Evolutionary conservation across 2,329 filamentous ascomycete genomes (phyloP), one percentile per base, ranked within the genome.

Genomic region (Aplosporella prunicola): DNA sequence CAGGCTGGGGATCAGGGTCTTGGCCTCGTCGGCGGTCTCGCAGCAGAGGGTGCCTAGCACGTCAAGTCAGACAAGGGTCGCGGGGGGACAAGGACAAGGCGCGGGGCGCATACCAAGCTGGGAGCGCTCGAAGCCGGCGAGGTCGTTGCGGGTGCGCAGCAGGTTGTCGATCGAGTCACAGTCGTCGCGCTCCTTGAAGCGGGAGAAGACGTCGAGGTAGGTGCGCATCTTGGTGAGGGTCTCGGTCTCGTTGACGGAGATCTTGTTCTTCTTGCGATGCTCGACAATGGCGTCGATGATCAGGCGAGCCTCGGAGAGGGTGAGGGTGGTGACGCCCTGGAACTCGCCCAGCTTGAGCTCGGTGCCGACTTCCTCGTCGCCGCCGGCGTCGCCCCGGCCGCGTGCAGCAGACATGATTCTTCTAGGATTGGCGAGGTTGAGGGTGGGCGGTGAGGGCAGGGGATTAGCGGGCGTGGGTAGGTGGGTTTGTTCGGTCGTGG

Each of bases 181-280:
- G 48, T 91, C 91, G 60, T 93, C 85, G 60, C 89, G 87, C 52
- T 88, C 80, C 66, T 94, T 93, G 73, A 96, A 96, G 23, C 91
- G 83, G 13, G 88, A 82, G 63, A 98, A 98, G 45, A 87, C 79
- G 52, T 94, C 87, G 37, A 96, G 77, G 63, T 98, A 96, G 55
- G 88, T 85, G 47, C 87, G 74, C 17, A 89, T 95, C 61, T 93
- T 88, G 45, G 76, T 78, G 40, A 94, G 72, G 60, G 88, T 87
- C 54, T 41, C 39, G 27, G 39, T 37, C 39, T 40, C 38, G 38
- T 40, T 40, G 25, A 40, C 31, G 18, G 25, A 24, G 14, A 34
- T 34, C 32, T 79, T 77, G 50, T 84, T 82, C 51, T 81, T 79
- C 48, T 79, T 76, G 46, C 86, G 77, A 65, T 89, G 85, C 44